Evolutionary conservation across 495 filamentous ascomycete genomes (phyloP), one percentile per base, ranked within the genome.

Genomic region (Hyphodiscus hymeniophilus): DNA sequence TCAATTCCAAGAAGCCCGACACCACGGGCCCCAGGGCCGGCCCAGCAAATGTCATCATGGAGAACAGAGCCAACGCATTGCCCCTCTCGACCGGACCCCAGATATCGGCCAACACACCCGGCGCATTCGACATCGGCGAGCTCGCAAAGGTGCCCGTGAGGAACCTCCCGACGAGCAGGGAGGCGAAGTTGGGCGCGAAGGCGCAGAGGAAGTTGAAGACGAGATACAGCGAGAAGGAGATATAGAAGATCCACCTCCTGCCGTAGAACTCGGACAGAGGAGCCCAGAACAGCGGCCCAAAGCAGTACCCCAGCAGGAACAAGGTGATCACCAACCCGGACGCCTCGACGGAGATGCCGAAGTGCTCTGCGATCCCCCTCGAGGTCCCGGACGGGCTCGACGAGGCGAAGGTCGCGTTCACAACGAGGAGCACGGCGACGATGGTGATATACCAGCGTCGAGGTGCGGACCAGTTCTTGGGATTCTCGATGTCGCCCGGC

Each of bases 101-200:
- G 75, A 87, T 84, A 56, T 89, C 82, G 23, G 84, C 81, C 50
- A 88, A 83, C 32, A 88, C 80, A 60, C 82, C 83, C 43, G 82
- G 81, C 15, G 81, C 72, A 60, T 87, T 87, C 22, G 82, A 84
- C 43, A 89, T 58, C 22, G 83, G 81, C 0, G 80, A 82, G 3
- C 79, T 80, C 22, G 87, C 87, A 60, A 87, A 87, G 11, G 84
- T 73, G 42, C 87, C 86, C 17, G 81, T 85, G 38, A 89, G 80
- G 69, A 90, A 89, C 23, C 87, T 80, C 17, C 88, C 74, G 48
- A 90, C 76, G 39, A 89, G 69, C 1, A 92, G 67, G 0, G 80
- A 76, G 52, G 73, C 64, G 38, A 80, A 73, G 51, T 85, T 86
- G 47, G 77, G 65, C 2, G 82, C 78, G 41, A 75, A 75, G 15